phyloP scores from a whole-genome alignment of 176 grass and related monocot species.

The sorghum (Sorghum bicolor) region DNA sequence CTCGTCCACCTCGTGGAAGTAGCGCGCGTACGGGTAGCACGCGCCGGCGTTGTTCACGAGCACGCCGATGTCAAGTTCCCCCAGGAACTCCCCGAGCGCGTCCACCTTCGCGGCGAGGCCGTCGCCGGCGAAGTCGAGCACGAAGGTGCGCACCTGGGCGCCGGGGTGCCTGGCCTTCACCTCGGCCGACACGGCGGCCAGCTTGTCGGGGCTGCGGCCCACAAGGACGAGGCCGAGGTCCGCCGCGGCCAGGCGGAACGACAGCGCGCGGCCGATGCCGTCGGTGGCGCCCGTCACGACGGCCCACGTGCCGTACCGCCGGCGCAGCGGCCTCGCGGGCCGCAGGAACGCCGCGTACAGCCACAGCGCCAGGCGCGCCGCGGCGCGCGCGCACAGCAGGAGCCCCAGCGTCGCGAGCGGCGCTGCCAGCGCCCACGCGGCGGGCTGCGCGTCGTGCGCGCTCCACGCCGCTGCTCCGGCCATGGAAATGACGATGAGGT shows the following conservation, averaged over 20 bases:
- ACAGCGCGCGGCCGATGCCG: conserved; percentile 62
- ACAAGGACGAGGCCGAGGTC: conserved; percentile 63
- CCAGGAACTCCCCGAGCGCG: conserved; percentile 38
- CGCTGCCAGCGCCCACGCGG: conserved; percentile 35
- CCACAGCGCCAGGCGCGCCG: conserved; percentile 30
- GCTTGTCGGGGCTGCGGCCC: conserved; percentile 64
- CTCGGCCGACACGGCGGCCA: conserved; percentile 35
- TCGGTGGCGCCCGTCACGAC: conserved; percentile 74
- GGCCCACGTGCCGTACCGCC: conserved; percentile 61
- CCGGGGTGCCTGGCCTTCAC: conserved; percentile 23
- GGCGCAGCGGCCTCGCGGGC: conserved; percentile 53
- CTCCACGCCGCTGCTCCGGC: neutral
- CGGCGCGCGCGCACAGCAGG: conserved; percentile 22
- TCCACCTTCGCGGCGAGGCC: conserved; percentile 29
- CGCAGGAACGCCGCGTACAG: conserved; percentile 63
- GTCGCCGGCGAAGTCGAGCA: conserved; percentile 59
- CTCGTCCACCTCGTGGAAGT: conserved; percentile 72
- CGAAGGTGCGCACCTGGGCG: conserved; percentile 40
- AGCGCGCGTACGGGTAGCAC: conserved; percentile 53
- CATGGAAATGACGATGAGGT: neutral
- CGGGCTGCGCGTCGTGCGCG: neutral
- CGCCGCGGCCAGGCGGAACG: conserved; percentile 43
- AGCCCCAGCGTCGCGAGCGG: conserved; percentile 39
- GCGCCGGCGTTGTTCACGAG: conserved; percentile 66
- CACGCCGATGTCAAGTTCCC: conserved; percentile 62